Evolutionary conservation across 1,284 basidiomycete species (phyloP), one percentile per base, ranked within the genome.

Genomic region (Porodaedalea pini): DNA sequence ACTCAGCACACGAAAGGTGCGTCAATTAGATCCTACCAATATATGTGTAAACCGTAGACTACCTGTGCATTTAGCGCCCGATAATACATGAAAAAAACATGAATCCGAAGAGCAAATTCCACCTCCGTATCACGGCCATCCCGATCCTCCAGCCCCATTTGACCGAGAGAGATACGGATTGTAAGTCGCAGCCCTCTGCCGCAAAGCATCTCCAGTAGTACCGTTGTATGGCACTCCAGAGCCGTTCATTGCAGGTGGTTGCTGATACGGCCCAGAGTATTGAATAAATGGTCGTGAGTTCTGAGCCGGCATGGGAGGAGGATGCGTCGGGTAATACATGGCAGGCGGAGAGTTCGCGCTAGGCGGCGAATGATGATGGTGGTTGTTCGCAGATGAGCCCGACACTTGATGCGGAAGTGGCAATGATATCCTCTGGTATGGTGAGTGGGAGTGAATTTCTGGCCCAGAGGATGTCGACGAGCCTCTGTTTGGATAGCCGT

Each of bases 131-230:
- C 45, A 59, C 25, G 58, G 53, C 58, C 58, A 59, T 36, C 25
- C 21, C 29, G 58, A n/a, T 11, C 53, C 53, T n/a, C 39, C 40
- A 25, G 29, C 25, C 32, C 53, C 58, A 17, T 44, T 59, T 27
- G 49, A n/a, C n/a, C 58, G 53, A 15, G 58, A 21, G 0, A 56
- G 27, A 47, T 59, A 59, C 7, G 37, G 21, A 29, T 56, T 51
- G 34, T 47, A 55, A n/a, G 45, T 6, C 19, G 51, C 7, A 40
- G 37, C 17, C 6, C 37, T 41, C 34, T 48, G 23, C 36, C 48
- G 49, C 13, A 29, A 39, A n/a, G 37, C 23, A 13, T 50, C 57
- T 8, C n/a, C 5, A 6, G 25, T 21, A 2, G 27, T 19, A 8
- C 17, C 40, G 37, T 41, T 44, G 37, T 43, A 51, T 5, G 25